These are phyloP conservation scores for Leishmania turanica DNA, from an alignment of 208 protist species.

Conservation along the genomic window DNA sequence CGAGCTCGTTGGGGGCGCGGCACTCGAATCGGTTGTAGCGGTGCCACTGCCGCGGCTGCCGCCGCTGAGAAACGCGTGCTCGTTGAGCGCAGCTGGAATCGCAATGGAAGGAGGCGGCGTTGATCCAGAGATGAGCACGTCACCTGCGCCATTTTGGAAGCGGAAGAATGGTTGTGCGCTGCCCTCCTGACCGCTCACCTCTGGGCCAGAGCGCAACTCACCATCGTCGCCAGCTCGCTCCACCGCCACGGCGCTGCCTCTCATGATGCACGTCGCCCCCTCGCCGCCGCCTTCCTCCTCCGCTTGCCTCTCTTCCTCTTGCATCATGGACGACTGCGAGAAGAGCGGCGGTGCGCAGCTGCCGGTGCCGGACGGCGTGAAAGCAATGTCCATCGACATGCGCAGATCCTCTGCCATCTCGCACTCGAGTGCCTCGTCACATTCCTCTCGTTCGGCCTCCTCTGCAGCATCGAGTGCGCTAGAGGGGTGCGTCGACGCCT, in stretches of 20 bases:
- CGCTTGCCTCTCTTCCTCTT: conserved; percentile 21
- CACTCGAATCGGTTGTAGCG: neutral
- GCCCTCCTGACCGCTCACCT: neutral
- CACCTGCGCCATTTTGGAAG: neutral
- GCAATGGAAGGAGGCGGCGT: neutral
- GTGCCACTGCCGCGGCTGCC: neutral
- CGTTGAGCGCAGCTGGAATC: neutral
- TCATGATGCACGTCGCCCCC: neutral
- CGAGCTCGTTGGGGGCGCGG: neutral
- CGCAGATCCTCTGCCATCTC: conserved; percentile 68
- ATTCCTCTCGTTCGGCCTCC: conserved; percentile 21
- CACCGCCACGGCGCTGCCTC: neutral
- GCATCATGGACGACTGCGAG: conserved; percentile 29
- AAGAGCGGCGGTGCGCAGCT: conserved; percentile 21
- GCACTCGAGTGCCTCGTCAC: conserved; percentile 36
- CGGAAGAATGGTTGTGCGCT: neutral
- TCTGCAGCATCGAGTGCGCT: neutral
- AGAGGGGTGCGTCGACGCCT: neutral
- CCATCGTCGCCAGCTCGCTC: neutral
- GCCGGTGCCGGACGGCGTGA: conserved; percentile 41
- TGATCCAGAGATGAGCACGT: neutral
- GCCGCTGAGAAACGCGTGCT: neutral
- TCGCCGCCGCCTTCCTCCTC: neutral
- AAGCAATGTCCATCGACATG: conserved; percentile 69
- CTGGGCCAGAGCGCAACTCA: neutral